Conservation (phyloP, 345 rosid genomes). For the Diplotaxis tenuifolia region DNA sequence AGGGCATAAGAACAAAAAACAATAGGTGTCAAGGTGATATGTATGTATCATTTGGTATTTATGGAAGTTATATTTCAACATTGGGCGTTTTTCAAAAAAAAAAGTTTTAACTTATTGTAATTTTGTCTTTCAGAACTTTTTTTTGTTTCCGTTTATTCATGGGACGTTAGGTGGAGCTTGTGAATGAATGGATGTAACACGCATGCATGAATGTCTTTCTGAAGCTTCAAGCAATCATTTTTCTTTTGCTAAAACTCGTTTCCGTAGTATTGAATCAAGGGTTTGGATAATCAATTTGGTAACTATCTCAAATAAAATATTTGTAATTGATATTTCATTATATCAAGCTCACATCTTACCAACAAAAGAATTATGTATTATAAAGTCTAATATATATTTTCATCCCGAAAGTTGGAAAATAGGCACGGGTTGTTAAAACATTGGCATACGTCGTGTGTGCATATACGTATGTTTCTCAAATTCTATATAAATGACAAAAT, state of each 20-base stretch:
- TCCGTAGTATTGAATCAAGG: not conserved
- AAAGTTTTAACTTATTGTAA: not conserved
- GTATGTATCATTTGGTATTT: conserved; percentile 27
- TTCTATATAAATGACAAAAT: not conserved
- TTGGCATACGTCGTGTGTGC: not conserved
- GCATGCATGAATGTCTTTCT: conserved; percentile 38
- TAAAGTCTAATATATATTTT: not conserved
- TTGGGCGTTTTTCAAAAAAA: conserved; percentile 4
- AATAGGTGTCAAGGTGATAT: conserved; percentile 6
- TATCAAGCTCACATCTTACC: not conserved
- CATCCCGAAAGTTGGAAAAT: not conserved
- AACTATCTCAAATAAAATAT: not conserved
- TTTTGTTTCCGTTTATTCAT: conserved; percentile 29
- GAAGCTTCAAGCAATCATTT: conserved; percentile 36
- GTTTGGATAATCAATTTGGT: conserved; percentile 8
- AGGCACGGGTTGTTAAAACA: not conserved
- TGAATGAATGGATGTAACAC: conserved; percentile 32
- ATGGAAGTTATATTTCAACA: conserved; percentile 6
- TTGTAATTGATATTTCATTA: not conserved
- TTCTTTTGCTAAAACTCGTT: conserved; percentile 25
- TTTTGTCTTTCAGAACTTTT: not conserved
- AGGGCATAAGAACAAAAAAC: conserved; percentile 38
- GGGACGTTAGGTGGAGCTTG: conserved; percentile 35
- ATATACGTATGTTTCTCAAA: not conserved
- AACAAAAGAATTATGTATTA: not conserved